Evolutionary conservation across 495 filamentous ascomycete genomes (phyloP), one percentile per base, ranked within the genome.

Genomic region (Lophiostoma macrostomum): DNA sequence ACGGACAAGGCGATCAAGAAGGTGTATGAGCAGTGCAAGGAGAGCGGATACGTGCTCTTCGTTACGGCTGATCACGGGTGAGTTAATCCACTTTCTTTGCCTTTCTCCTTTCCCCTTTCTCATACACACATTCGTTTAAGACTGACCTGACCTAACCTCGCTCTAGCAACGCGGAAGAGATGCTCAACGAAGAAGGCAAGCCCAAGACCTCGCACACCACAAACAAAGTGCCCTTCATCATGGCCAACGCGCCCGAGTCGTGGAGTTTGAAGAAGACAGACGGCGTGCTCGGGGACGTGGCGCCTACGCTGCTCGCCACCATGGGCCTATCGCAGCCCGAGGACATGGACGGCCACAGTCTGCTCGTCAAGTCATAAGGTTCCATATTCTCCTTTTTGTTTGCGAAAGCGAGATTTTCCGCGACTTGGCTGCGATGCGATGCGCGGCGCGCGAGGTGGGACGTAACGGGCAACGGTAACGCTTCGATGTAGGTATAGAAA

Each of bases 161-260:
- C 0, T 24, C n/a, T 46, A 83, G 82, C 48, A 98, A 98, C 64
- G 93, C 93, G 44, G 93, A 98, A 76, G 93, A 98, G 78, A 98
- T 98, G 93, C 80, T 96, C 72, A 96, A 87, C 70, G 82, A 88
- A 61, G 86, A 95, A 66, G 87, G 89, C 65, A 91, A 87, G 65
- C 93, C 93, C 37, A 98, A 98, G 81, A 98, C 93, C 12, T 91
- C 88, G 38, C 93, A 98, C 77, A 98, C 93, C 20, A 90, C 85
- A 44, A 98, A 98, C 78, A 88, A 88, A 70, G 93, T 98, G 42
- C 93, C 93, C 10, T 95, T 98, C 73, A 80, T 97, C 64, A 93
- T 98, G 90, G 90, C 88, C 66, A 98, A 97, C 65, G 91, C 93
- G 39, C 93, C 93, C 23, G 78, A 84, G 63, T 86, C 87, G 59